Evolutionary conservation across 129 eudicot species (phyloP).

Genomic region (Erigeron canadensis): DNA sequence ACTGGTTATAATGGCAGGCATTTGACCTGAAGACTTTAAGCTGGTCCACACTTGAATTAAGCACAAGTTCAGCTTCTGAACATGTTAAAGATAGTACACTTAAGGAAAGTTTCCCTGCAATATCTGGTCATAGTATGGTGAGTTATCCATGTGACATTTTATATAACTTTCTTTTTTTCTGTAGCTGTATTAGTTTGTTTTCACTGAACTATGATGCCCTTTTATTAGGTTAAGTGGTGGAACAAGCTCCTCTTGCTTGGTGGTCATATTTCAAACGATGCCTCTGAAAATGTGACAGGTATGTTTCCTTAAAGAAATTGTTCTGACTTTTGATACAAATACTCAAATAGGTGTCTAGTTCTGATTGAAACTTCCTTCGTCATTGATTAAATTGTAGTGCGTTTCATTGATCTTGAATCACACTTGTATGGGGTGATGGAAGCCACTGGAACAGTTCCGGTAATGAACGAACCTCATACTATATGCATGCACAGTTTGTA

Average conservation of each 20-base stretch:
- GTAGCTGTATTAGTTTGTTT: constrained; percentile 11
- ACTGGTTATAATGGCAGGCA: constrained; percentile 49
- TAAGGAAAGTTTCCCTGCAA: constrained; percentile 57
- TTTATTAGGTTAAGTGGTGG: constrained; percentile 73
- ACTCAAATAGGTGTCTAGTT: constrained; percentile 10
- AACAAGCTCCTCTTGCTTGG: constrained; percentile 57
- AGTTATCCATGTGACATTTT: constrained; percentile 8
- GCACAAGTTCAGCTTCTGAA: constrained; percentile 30
- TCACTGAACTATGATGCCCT: constrained; percentile 3
- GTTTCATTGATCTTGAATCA: constrained; percentile 73
- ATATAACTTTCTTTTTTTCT: background rate
- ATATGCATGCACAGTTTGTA: constrained; percentile 4
- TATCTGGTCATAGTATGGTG: constrained; percentile 90
- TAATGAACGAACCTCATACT: constrained; percentile 29
- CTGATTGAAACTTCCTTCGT: constrained; percentile 19
- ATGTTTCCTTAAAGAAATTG: constrained; percentile 25
- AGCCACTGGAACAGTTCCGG: constrained; percentile 85
- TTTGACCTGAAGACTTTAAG: constrained; percentile 68
- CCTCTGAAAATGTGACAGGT: constrained; percentile 66
- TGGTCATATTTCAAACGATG: constrained; percentile 61
- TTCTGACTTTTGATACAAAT: constrained; percentile 30
- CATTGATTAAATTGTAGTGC: constrained; percentile 48
- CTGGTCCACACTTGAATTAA: constrained; percentile 70
- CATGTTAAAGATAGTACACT: constrained; percentile 29
- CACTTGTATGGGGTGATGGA: constrained; percentile 63